phyloP scores from a whole-genome alignment of 139 green algal genomes.

The Zygnema cylindricum region DNA sequence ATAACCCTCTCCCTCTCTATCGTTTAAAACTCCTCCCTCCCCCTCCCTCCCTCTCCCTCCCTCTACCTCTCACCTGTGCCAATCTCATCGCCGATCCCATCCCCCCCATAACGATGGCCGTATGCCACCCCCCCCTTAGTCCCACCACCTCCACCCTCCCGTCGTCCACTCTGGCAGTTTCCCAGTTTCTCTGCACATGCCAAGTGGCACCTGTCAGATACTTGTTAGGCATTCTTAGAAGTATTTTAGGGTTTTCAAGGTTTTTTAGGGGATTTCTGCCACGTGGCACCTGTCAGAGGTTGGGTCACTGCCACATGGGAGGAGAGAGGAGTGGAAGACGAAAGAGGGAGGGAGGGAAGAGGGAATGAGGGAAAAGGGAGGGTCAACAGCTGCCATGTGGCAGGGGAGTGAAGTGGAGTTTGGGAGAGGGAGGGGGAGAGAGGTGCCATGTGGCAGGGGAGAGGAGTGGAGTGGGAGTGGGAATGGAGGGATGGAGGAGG shows the following conservation, averaged over 20 bases:
- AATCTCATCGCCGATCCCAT: constrained; percentile 16
- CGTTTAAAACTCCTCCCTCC: background rate
- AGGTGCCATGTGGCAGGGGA: background rate
- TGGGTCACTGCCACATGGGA: too few relatives aligned
- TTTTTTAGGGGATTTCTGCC: background rate
- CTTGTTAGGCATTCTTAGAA: background rate
- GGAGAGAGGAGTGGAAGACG: too few relatives aligned
- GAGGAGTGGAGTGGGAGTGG: background rate
- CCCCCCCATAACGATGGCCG: constrained; percentile 50
- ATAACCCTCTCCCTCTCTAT: background rate
- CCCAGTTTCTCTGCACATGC: constrained; percentile 30
- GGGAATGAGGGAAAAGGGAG: background rate
- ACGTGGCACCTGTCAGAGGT: too few relatives aligned
- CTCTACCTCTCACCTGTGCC: background rate
- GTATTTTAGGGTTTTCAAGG: background rate
- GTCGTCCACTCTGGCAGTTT: constrained; percentile 30
- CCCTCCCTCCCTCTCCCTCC: background rate
- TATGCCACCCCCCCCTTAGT: constrained; percentile 60
- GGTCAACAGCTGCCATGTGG: background rate
- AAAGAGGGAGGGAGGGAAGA: too few relatives aligned
- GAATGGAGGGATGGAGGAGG: background rate
- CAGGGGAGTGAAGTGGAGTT: background rate
- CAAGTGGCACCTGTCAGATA: background rate
- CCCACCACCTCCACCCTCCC: constrained; percentile 63
- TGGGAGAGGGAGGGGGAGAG: constrained; percentile 2